Conservation (phyloP, 2,329 filamentous ascomycete genomes). For the Talaromyces sp. region DNA sequence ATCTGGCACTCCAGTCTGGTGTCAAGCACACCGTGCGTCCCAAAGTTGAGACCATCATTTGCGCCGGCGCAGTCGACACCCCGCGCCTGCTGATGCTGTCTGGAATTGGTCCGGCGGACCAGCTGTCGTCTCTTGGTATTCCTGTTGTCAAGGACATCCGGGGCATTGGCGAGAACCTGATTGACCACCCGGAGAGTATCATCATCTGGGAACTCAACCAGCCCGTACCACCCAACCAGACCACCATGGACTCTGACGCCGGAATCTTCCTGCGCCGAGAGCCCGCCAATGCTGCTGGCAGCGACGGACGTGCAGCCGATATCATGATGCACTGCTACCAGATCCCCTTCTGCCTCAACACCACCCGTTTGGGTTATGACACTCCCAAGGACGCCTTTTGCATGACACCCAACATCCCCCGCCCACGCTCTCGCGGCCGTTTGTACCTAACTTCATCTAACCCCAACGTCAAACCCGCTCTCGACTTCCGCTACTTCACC, state of each 20-base stretch:
- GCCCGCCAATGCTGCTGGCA: slow-evolving; percentile 59
- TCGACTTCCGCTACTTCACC: slow-evolving; percentile 87
- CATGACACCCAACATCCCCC: slow-evolving; percentile 88
- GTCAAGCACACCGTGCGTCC: slow-evolving; percentile 52
- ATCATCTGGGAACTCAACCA: slow-evolving; percentile 75
- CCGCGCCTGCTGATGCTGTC: slow-evolving; percentile 59
- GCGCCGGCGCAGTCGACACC: slow-evolving; percentile 75
- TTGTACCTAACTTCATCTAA: slow-evolving; percentile 72
- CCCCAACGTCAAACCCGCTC: slow-evolving; percentile 69
- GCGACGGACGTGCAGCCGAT: slow-evolving; percentile 71
- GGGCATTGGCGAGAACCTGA: slow-evolving; percentile 58
- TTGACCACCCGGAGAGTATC: slow-evolving; percentile 61
- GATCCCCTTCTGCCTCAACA: slow-evolving; percentile 87
- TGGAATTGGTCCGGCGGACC: slow-evolving; percentile 46
- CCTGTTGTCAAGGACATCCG: slow-evolving; percentile 55
- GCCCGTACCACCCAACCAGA: slow-evolving; percentile 71
- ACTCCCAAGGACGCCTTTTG: slow-evolving; percentile 72
- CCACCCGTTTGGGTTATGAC: slow-evolving; percentile 69
- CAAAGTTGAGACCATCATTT: slow-evolving; percentile 71
- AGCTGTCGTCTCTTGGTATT: slow-evolving; percentile 48
- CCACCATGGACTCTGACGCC: slow-evolving; percentile 86
- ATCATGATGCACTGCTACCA: slow-evolving; percentile 98
- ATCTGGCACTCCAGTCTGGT: slow-evolving; percentile 59
- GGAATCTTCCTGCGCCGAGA: slow-evolving; percentile 83
- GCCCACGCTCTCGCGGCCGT: slow-evolving; percentile 69